Evolutionary conservation across 2,329 filamentous ascomycete species (phyloP), one percentile per base, ranked within the genome.

Genomic region (Simplicillium sp.): DNA sequence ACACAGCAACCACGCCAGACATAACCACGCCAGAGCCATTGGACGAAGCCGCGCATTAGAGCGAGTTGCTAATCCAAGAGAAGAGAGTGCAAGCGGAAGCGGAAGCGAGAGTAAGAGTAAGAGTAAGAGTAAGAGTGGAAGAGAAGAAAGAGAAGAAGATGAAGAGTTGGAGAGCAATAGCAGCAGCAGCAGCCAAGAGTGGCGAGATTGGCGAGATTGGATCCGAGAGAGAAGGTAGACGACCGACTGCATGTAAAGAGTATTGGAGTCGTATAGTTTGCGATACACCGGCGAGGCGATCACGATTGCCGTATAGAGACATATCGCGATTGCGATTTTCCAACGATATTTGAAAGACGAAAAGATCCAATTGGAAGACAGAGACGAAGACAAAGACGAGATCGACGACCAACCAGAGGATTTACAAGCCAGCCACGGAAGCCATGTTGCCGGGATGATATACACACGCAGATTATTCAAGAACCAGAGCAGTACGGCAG

Each of bases 401-500:
- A 36, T 44, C 32, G 35, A 31, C 4, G 36, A 42, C 13, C 41
- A 40, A 18, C 1, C 33, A 31, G 39, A 40, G 32, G 38, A 48
- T 34, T 41, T 42, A 14, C 36, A 47, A 16, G 42, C 43, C 15
- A 36, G 36, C 25, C 36, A 48, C 39, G 28, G 39, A 12, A 43
- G 37, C 32, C 37, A 36, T 13, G 29, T 46, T 11, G 46, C 39
- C 5, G 44, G 43, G 3, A 39, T 46, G 18, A 42, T 48, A n/a
- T 48, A 48, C 41, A 38, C 34, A 17, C 39, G 39, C n/a, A 18
- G 28, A 32, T 17, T 43, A 20, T 25, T 17, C 12, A 13, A 48
- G 38, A 38, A 37, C 16, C 18, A 34, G 29, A 40, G 29, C 12
- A 35, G 36, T 14, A 39, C 37, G 6, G 37, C 31, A 34, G 34